Percentiles rank a stretch among this genome's conserved stretches.
These are phyloP conservation scores for Annulohypoxylon nitens DNA, from an alignment of 495 filamentous ascomycete species.

Conservation along the genomic window DNA sequence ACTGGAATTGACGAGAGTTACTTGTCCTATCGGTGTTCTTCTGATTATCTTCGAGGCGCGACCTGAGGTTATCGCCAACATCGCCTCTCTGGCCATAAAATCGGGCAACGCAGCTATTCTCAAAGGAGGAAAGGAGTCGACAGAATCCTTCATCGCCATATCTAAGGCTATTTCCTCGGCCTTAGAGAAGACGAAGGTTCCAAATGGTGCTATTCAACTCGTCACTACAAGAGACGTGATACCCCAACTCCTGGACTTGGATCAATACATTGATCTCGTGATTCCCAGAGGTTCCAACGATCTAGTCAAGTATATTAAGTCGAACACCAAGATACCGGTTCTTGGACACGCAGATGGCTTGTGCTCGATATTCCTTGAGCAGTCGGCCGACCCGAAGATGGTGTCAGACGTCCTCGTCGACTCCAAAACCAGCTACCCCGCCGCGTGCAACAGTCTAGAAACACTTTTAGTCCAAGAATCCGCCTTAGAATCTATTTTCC, in stretches of 20 bases:
- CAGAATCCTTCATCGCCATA: slow-evolving; percentile 91
- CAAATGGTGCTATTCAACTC: slow-evolving; percentile 88
- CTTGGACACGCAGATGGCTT: slow-evolving; percentile 96
- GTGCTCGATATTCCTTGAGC: slow-evolving; percentile 89
- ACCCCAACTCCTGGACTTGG: slow-evolving; percentile 82
- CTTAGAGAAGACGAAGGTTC: slow-evolving; percentile 80
- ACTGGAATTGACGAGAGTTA: slow-evolving; percentile 84
- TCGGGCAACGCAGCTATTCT: slow-evolving; percentile 97
- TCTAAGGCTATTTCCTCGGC: slow-evolving; percentile 85
- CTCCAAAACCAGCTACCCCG: slow-evolving; percentile 92
- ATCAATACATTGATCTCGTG: slow-evolving; percentile 91
- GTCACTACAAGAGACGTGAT: slow-evolving; percentile 92
- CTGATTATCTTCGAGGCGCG: slow-evolving; percentile 98
- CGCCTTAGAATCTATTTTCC: slow-evolving; percentile 76
- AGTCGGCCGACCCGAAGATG: slow-evolving; percentile 77
- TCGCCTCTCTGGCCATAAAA: slow-evolving; percentile 96
- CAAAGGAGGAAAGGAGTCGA: slow-evolving; percentile 97
- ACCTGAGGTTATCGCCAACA: slow-evolving; percentile 98
- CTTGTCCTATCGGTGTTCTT: slow-evolving; percentile 94
- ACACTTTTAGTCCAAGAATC: slow-evolving; percentile 86
- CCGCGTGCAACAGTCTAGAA: slow-evolving; percentile 95
- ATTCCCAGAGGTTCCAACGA: slow-evolving; percentile 96
- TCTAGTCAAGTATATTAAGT: slow-evolving; percentile 89
- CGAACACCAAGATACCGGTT: slow-evolving; percentile 92
- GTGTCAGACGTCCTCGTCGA: slow-evolving; percentile 87